Base-by-base conservation (phyloP, 148 eudicot genomes). In the Rhododendron ovatum region DNA sequence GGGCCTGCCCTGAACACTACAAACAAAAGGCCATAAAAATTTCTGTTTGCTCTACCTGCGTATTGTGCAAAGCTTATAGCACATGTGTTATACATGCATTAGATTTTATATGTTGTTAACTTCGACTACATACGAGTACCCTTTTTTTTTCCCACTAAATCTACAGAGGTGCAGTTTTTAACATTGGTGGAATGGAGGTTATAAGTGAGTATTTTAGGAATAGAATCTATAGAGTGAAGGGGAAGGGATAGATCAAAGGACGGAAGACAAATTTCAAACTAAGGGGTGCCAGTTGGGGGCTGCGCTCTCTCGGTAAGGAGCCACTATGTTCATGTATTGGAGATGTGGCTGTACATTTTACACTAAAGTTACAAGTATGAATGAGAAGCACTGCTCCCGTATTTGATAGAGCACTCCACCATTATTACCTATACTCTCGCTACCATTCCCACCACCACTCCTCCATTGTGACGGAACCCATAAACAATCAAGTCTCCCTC, bases 361-460 rank as follows among this genome's bases (percentile, higher is more conserved):
- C 61, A 17, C 22, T 55, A 17, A 18, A 55, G 20, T 17, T 55
- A 14, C 20, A 14, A 53, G 57, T 14, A 53, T 14, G 35, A 35
- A 35, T 35, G 35, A 35, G 35, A 35, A 1, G 35, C 35, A 35
- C 35, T 35, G 35, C 35, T 35, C 35, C 35, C 35, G 35, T 2
- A 35, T 35, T 35, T 35, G 35, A 35, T 35, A 35, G 95, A 55
- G 93, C 93, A 1, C 82, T 93, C 61, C 95, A 93, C 85, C 95
- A 93, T 85, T 93, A 92, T 53, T 93, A 69, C 57, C 92, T 93
- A n/a, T n/a, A n/a, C n/a, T n/a, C n/a, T n/a, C n/a, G n/a, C n/a
- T 63, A 92, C 80, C 95, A 93, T 55, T 90, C 94, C 28, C 94
- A 92, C 82, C 95, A 93, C 81, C 95, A 93, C 81, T 90, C 95